These are phyloP conservation scores for Calocybe gangraenosa DNA, from an alignment of 768 basidiomycete species.

Conservation along the genomic window DNA sequence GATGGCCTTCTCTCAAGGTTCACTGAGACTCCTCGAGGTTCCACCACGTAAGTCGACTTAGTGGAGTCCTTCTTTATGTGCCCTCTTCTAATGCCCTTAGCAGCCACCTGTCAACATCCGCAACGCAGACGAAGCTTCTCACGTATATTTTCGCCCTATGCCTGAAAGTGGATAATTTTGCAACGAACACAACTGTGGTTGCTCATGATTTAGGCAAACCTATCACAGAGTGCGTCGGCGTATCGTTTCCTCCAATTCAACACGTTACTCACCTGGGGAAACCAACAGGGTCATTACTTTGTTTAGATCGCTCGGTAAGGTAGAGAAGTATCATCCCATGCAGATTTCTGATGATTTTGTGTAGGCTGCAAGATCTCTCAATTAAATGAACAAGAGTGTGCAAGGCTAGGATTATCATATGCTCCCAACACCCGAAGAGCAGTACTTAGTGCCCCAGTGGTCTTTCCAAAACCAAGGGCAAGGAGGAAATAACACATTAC, in stretches of 20 bases:
- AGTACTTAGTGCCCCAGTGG: conserved; percentile 67
- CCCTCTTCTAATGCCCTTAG: conserved; percentile 3
- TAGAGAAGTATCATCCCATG: conserved; percentile 3
- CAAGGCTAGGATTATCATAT: conserved; percentile 63
- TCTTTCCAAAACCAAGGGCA: conserved; percentile 68
- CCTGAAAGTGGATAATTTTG: conserved; percentile 74
- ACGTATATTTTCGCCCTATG: conserved; percentile 80
- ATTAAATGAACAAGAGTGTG: conserved; percentile 58
- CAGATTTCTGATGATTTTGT: conserved; percentile 1
- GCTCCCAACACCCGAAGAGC: conserved; percentile 66
- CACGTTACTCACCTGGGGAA: too few relatives aligned
- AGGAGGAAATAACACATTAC: conserved; percentile 27
- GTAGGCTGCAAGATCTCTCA: conserved; percentile 70
- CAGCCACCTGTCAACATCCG: conserved; percentile 58
- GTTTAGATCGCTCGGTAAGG: conserved; percentile 70
- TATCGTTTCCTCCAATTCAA: too few relatives aligned
- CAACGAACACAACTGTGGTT: conserved; percentile 60
- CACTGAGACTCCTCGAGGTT: conserved; percentile 69
- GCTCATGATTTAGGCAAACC: conserved; percentile 74
- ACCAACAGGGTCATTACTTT: conserved; percentile 47
- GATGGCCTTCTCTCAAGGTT: conserved; percentile 78
- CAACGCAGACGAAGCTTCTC: conserved; percentile 67
- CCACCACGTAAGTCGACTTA: conserved; percentile 47
- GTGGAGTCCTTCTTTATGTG: not conserved
- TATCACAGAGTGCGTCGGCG: conserved; percentile 51